These are phyloP conservation scores for Boechera divaricarpa DNA, from an alignment of 345 rosid genomes.

Conservation along the genomic window DNA sequence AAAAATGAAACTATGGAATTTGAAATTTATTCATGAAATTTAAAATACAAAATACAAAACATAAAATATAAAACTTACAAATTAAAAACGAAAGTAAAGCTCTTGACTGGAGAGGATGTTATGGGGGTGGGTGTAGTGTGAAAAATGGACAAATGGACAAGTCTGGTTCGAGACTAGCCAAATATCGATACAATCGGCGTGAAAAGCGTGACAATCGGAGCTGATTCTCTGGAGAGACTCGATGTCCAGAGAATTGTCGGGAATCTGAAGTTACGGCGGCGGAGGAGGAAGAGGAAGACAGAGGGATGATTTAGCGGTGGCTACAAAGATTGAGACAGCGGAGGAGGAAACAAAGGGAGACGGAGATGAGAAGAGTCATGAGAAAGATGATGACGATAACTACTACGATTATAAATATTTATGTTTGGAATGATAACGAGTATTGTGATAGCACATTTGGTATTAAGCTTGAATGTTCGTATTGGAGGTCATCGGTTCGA, in stretches of 20 bases:
- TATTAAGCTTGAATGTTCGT: no score
- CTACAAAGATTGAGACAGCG: conserved; percentile 70
- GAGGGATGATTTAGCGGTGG: conserved; percentile 19
- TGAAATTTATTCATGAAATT: no score
- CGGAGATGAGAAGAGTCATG: conserved; percentile 60
- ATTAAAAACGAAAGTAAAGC: no score
- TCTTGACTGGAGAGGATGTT: no score
- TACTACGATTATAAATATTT: conserved; percentile 34
- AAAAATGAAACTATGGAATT: no score
- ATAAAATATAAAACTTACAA: no score
- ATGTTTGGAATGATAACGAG: no score
- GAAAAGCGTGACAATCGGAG: conserved; percentile 97
- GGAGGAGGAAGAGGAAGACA: conserved; percentile 40
- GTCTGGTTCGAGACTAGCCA: conserved; percentile 79
- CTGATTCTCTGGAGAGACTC: conserved; percentile 73
- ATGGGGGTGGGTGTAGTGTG: no score
- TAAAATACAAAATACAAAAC: no score
- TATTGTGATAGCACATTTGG: no score
- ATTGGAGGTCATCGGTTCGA: no score
- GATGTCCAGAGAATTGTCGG: conserved; percentile 43
- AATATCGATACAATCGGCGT: conserved; percentile 73
- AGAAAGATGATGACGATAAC: conserved; percentile 68
- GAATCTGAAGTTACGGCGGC: conserved; percentile 41
- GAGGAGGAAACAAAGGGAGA: conserved; percentile 72
- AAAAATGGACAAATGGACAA: conserved; percentile 53